Percentiles rank a stretch among this genome's conserved stretches.
Evolutionary conservation across 1,139 yeast genomes (phyloP).

Genomic region (Torulaspora globosa): DNA sequence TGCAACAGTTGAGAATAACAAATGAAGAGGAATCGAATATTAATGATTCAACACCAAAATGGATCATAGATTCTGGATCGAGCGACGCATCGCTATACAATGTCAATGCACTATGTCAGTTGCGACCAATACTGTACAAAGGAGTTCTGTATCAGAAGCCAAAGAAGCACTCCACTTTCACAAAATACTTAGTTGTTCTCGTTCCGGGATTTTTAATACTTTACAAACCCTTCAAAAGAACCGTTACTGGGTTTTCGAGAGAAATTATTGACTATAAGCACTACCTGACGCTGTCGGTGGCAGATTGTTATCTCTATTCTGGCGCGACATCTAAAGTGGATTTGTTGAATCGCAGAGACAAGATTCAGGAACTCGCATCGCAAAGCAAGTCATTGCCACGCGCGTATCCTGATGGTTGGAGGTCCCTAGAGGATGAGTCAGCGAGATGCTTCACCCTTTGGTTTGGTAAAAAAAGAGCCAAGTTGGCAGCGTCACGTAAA

Average conservation of each 20-base stretch:
- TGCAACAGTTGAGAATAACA: slow-evolving; percentile 46
- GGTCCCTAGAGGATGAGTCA: slow-evolving; percentile 69
- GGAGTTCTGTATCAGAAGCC: slow-evolving; percentile 68
- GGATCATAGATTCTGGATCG: slow-evolving; percentile 53
- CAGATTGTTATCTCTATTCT: slow-evolving; percentile 70
- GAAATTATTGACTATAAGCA: slow-evolving; percentile 46
- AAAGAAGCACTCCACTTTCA: slow-evolving; percentile 63
- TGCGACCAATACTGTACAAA: slow-evolving; percentile 52
- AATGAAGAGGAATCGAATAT: slow-evolving; percentile 59
- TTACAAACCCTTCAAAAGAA: slow-evolving; percentile 44
- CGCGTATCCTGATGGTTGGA: slow-evolving; percentile 78
- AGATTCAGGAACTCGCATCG: slow-evolving; percentile 47
- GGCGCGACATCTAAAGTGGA: slow-evolving; percentile 61
- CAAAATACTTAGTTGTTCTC: slow-evolving; percentile 56
- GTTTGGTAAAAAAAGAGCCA: slow-evolving; percentile 61
- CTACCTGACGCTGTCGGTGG: slow-evolving; percentile 55
- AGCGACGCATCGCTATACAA: slow-evolving; percentile 54
- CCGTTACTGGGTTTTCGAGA: slow-evolving; percentile 46
- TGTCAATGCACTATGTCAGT: slow-evolving; percentile 55
- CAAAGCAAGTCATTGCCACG: slow-evolving; percentile 63
- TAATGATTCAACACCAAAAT: slow-evolving; percentile 46
- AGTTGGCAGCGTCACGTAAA: not conserved
- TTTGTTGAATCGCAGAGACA: slow-evolving; percentile 47
- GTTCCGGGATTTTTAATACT: slow-evolving; percentile 66
- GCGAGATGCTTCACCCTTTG: slow-evolving; percentile 76